A percentile compares a stretch with the other conserved stretches of the same genome.
These are phyloP conservation scores for Effrenium voratum DNA, from an alignment of 73 alveolate species.

Conservation along the genomic window DNA sequence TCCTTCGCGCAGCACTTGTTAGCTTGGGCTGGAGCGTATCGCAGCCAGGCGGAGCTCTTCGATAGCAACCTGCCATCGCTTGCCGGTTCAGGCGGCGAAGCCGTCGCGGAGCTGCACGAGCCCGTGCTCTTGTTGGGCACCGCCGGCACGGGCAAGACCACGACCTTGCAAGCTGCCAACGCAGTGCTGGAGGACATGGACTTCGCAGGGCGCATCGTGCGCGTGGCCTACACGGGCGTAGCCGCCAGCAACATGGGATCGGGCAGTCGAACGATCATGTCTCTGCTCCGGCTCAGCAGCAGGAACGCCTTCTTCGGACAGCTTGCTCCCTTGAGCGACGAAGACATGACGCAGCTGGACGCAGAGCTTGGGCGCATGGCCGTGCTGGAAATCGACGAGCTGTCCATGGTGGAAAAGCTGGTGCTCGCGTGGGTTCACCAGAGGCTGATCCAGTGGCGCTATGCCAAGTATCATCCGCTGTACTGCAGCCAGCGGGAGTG, in stretches of 20 bases:
- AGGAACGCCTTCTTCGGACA: neutral
- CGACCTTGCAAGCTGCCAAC: neutral
- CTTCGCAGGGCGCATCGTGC: neutral
- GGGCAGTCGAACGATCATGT: neutral
- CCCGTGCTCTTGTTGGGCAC: neutral
- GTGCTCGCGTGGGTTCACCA: neutral
- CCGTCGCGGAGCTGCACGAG: no score
- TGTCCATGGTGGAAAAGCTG: neutral
- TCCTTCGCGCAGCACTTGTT: neutral
- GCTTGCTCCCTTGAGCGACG: neutral
- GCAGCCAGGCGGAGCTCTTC: neutral
- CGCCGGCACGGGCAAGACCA: neutral
- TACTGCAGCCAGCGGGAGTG: neutral
- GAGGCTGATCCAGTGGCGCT: neutral
- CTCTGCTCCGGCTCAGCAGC: neutral
- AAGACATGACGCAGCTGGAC: neutral
- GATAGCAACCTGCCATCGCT: neutral
- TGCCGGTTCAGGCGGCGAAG: no score
- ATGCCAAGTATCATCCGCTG: neutral
- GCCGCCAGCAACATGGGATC: slow-evolving; percentile 16
- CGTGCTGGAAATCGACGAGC: neutral
- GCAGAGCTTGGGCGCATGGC: neutral
- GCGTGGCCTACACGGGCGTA: neutral
- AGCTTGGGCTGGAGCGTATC: neutral
- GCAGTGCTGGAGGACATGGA: neutral